A percentile compares a stretch with the other conserved stretches of the same genome.
Conservation (phyloP, 2,329 filamentous ascomycete species). For the Penicillium aurantiogriseum region DNA sequence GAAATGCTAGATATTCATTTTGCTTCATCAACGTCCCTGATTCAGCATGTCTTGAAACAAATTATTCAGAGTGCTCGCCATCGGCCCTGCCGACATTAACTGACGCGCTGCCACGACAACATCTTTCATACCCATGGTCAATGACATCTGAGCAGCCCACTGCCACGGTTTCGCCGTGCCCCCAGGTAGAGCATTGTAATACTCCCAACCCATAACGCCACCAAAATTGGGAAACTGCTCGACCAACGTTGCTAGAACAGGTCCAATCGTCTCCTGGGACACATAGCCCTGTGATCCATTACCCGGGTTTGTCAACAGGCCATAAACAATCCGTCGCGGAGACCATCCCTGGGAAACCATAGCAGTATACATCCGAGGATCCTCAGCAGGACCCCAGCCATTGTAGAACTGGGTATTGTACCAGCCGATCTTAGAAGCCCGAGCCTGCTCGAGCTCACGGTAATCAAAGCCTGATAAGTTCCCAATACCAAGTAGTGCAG, state of each 20-base stretch:
- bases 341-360: slow-evolving; percentile 62
- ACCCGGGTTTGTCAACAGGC: slow-evolving; percentile 72
- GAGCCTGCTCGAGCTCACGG: slow-evolving; percentile 66
- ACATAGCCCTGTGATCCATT: slow-evolving; percentile 69
- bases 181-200: slow-evolving; percentile 76
- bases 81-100: slow-evolving; percentile 26
- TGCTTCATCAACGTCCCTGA: slow-evolving; percentile 13
- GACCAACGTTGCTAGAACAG: slow-evolving; percentile 57
- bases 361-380: slow-evolving; percentile 44
- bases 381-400: slow-evolving; percentile 71
- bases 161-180: slow-evolving; percentile 65
- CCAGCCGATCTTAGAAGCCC: slow-evolving; percentile 69
- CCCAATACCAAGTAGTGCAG: slow-evolving; percentile 62
- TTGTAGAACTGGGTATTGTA: slow-evolving; percentile 95
- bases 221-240: slow-evolving; percentile 69
- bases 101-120: slow-evolving; percentile 35
- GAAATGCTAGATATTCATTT: not conserved
- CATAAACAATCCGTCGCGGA: slow-evolving; percentile 71
- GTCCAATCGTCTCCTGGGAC: slow-evolving; percentile 55
- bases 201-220: slow-evolving; percentile 94
- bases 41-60: slow-evolving; percentile 33
- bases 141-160: slow-evolving; percentile 71
- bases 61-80: slow-evolving; percentile 34
- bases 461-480: slow-evolving; percentile 82
- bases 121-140: slow-evolving; percentile 46